phyloP scores from a whole-genome alignment of 306 rosid genomes.

The Malus sieversii region DNA sequence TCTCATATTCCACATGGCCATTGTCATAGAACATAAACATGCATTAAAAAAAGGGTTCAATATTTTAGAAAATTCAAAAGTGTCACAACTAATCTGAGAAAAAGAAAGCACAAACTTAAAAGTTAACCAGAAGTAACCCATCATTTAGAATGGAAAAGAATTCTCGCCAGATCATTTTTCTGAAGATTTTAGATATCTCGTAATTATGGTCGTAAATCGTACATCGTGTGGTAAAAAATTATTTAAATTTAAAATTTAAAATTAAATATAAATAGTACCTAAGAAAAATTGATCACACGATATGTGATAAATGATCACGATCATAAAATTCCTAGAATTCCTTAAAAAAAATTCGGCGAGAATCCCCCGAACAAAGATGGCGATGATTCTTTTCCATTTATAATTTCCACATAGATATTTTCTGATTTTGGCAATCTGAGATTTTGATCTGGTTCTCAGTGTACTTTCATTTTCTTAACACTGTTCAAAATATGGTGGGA shows the following conservation, averaged over 20 bases:
- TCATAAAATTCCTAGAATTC: too few relatives aligned
- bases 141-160: neutral
- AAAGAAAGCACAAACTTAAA: neutral
- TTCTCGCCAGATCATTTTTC: accelerated
- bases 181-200: accelerated
- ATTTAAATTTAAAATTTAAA: too few relatives aligned
- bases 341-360: too few relatives aligned
- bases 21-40: neutral
- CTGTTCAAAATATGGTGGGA: slow-evolving; percentile 15
- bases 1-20: neutral
- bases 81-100: neutral
- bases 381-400: neutral
- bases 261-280: too few relatives aligned
- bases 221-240: too few relatives aligned
- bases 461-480: slow-evolving; percentile 29
- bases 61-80: neutral
- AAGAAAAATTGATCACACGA: accelerated
- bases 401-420: slow-evolving; percentile 17
- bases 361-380: too few relatives aligned
- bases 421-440: neutral
- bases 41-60: neutral
- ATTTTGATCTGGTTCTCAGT: neutral
- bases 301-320: accelerated
- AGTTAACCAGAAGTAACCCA: neutral
- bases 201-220: accelerated